Conservation (phyloP, 768 basidiomycete species). For the Tylopilus plumbeoviolaceoides region DNA sequence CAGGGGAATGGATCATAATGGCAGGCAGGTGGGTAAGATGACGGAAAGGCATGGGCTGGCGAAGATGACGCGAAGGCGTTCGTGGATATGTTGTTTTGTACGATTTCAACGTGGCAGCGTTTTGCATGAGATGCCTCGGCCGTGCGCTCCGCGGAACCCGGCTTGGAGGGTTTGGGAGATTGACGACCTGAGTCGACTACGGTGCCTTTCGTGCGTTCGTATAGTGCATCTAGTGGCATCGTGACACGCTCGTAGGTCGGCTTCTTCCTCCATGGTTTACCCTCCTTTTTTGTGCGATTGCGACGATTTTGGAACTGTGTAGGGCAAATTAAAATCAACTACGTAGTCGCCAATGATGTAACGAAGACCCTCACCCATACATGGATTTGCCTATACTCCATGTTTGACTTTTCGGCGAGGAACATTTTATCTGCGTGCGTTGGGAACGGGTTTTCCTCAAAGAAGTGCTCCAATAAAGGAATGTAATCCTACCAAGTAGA, state of each 20-base stretch:
- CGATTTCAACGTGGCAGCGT: too few species aligned
- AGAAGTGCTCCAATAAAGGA: slow-evolving; percentile 11
- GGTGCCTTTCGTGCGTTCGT: not conserved
- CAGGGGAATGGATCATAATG: slow-evolving; percentile 17
- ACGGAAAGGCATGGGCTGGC: slow-evolving; percentile 17
- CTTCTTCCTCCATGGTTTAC: not conserved
- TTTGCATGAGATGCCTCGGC: too few species aligned
- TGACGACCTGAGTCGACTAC: not conserved
- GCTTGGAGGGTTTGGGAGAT: not conserved
- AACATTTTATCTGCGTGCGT: slow-evolving; percentile 12
- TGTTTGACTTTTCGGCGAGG: slow-evolving; percentile 7
- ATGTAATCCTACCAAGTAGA: not conserved
- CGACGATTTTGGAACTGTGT: slow-evolving; percentile 15
- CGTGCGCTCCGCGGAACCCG: too few species aligned
- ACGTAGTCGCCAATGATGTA: accelerated
- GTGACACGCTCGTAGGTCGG: too few species aligned
- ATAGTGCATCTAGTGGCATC: too few species aligned
- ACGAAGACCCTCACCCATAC: slow-evolving; percentile 12
- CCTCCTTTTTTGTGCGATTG: slow-evolving; percentile 7
- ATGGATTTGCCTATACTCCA: slow-evolving; percentile 17
- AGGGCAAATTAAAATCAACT: not conserved
- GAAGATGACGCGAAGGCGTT: not conserved
- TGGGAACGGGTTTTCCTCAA: slow-evolving; percentile 10
- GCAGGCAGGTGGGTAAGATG: slow-evolving; percentile 12
- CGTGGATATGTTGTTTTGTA: not conserved